Base-by-base conservation (phyloP, 768 basidiomycete species). In the Termitomyces sp. region DNA sequence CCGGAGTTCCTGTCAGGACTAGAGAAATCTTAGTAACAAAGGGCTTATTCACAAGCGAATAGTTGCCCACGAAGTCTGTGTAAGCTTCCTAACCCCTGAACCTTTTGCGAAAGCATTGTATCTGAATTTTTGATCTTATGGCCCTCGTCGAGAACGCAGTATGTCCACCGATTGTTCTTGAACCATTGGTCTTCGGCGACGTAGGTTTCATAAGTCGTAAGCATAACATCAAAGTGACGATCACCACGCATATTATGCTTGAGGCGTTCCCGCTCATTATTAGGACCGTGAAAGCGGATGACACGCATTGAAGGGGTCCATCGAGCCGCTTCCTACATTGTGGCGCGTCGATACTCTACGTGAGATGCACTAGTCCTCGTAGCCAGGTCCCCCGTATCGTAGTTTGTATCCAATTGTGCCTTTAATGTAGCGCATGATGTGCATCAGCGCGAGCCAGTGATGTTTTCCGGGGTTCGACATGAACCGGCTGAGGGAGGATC, bases 1-100 rank as follows among this genome's bases (percentile, higher is more conserved):
- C 77, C 0, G 88, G 88, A 0, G 88, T 90, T 24, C 88, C 88
- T 0, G 86, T 88, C 57, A 90, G 72, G 58, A 90, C 83, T 84
- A 59, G 18, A 33, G 28, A 18, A 32, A 13, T 43, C 52, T 24
- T 18, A 24, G 14, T 50, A 6, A 44, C 18, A 45, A 38, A 16
- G 10, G 2, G 20, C 10, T 38, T 14, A 4, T 18, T 14, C 13
- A 36, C 7, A 22, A 30, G 22, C 22, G 12, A 12, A 22, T 28
- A 26, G 22, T 22, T 45, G 53, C 70, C 56, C 51, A 82, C 82
- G 82, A 35, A 90, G 70, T 45, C 87, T 76, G 69, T 81, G 81
- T 54, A 82, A 64, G 18, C 83, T 76, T 16, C 81, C 78, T n/a
- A 85, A 50, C 36, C 82, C 79, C 53, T 82, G 81, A 13, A 87